Base-by-base conservation (phyloP, 495 filamentous ascomycete species). In the Gamarada debralockiae region DNA sequence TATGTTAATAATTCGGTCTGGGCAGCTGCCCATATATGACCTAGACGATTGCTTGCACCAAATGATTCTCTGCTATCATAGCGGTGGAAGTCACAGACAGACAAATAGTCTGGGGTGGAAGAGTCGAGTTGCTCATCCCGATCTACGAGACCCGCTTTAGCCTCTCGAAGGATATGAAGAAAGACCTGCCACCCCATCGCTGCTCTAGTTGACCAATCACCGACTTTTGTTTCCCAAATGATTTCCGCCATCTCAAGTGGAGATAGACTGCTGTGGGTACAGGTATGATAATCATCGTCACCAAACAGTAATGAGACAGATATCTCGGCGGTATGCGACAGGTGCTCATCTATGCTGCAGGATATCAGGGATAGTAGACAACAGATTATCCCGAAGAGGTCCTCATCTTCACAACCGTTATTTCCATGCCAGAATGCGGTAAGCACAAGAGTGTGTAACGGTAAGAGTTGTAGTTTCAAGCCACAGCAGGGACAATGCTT, bases 401-500 rank as follows among this genome's bases (percentile, higher is more conserved):
- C 45, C 36, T 62, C 59, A 14, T 37, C 56, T 14, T 58, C 36
- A 21, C 33, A 50, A 13, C 60, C 57, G 17, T 18, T 29, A 18
- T 48, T 24, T 8, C 29, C 48, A 15, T 57, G 48, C 8, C 55
- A 24, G 34, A 37, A 57, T 6, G 60, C 49, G 8, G 49, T 57
- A 20, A 63, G 23, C 17, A 60, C 60, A n/a, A 63, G 36, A 17
- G 52, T 47, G 27, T 59, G 57, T 17, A 63, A 44, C 13, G 60
- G 60, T 18, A 22, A 44, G 6, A 51, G 39, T 49, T 60, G 40
- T 24, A 56, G 48, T 42, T 50, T 59, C 36, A 46, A 8, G 3
- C 49, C 57, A 46, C 60, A 62, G 12, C 23, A 14, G 9, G 18
- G 37, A 33, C 57, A 60, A 15, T 43, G 29, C 40, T 50, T 60